These are phyloP conservation scores for Rhizopogon vesiculosus DNA, from an alignment of 768 basidiomycete genomes.

Conservation along the genomic window DNA sequence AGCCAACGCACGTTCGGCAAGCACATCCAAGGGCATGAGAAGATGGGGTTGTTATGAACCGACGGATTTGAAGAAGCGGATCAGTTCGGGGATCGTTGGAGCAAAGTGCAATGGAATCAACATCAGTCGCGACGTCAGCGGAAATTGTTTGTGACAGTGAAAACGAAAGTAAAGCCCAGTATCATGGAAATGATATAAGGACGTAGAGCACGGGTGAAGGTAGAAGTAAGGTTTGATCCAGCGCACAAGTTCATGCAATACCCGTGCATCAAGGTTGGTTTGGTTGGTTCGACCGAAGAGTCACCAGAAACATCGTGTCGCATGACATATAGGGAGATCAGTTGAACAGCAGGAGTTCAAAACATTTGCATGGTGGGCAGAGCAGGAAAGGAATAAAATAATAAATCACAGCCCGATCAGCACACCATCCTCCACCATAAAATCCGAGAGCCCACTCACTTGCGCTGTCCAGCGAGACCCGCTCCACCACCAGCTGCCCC, in stretches of 20 bases:
- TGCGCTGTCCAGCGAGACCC: conserved; percentile 2
- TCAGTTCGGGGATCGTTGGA: too few species aligned
- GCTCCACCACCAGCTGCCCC: background rate
- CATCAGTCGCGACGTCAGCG: background rate
- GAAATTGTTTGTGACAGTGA: background rate
- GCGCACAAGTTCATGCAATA: background rate
- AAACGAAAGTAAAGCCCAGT: background rate
- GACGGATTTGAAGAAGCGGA: background rate
- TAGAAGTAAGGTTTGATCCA: background rate
- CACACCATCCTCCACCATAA: background rate
- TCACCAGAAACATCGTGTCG: background rate
- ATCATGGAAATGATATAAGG: background rate
- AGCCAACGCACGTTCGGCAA: background rate
- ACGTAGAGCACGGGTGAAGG: background rate
- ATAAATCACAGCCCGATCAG: background rate
- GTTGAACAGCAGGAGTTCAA: background rate
- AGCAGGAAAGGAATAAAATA: background rate
- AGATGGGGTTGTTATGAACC: background rate
- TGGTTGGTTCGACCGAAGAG: background rate
- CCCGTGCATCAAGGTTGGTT: background rate
- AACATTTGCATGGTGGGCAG: background rate
- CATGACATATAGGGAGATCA: background rate
- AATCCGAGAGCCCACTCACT: background rate
- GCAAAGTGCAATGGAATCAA: background rate
- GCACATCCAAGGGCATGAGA: background rate